Evolutionary conservation across 257 asterid genomes (phyloP).

Genomic region (Solanum sejunctum): DNA sequence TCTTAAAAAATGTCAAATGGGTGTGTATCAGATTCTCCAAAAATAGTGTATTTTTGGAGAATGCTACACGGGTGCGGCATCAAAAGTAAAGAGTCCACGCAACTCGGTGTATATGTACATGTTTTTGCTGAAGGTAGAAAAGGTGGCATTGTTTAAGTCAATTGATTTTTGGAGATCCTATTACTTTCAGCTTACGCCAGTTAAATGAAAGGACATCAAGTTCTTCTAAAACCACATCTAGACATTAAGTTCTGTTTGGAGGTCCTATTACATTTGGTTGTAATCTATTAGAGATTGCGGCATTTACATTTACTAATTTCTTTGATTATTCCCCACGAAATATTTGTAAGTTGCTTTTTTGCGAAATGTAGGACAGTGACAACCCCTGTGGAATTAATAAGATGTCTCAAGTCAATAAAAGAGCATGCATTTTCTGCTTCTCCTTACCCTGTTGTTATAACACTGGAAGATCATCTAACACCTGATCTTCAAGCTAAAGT

Average conservation of each 20-base stretch:
- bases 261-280: not conserved
- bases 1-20: too few species aligned
- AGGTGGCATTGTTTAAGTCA: not conserved
- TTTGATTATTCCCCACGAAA: not conserved
- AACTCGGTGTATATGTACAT: not conserved
- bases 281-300: not conserved
- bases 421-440: constrained; percentile 68
- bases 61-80: too few species aligned
- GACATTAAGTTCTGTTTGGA: too few species aligned
- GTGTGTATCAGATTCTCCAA: too few species aligned
- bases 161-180: not conserved
- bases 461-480: constrained; percentile 82
- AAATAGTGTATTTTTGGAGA: too few species aligned
- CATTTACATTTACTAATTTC: not conserved
- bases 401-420: constrained; percentile 53
- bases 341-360: not conserved
- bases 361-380: constrained; percentile 53
- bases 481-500: constrained; percentile 75
- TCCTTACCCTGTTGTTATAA: constrained; percentile 67
- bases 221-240: not conserved
- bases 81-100: too few species aligned
- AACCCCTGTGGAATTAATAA: constrained; percentile 58
- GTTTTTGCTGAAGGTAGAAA: not conserved
- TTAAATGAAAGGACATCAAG: not conserved
- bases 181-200: not conserved